These are phyloP conservation scores for Chlamydomonas sp. DNA, from an alignment of 139 green algal species.

Conservation along the genomic window DNA sequence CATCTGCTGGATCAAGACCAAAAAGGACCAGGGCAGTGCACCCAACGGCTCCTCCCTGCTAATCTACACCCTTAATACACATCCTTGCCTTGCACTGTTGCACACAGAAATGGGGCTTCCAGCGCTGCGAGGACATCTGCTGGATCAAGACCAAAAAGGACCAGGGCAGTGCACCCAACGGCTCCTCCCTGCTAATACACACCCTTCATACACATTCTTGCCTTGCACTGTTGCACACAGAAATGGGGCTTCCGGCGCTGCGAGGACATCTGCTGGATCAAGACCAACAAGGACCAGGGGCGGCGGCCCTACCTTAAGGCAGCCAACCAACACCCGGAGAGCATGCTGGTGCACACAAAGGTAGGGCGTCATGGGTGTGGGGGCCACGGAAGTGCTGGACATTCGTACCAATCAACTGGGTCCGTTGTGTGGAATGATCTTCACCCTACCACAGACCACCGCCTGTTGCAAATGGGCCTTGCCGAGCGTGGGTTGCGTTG, in stretches of 20 bases:
- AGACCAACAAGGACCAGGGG: conserved; percentile 70
- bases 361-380: conserved; percentile 27
- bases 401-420: too few species aligned
- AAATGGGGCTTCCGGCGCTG: conserved; percentile 87
- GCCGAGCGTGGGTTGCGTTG: too few species aligned
- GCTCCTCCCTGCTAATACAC: too few species aligned
- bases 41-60: too few species aligned
- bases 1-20: conserved; percentile 83
- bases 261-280: conserved; percentile 88
- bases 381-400: not conserved
- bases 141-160: conserved; percentile 75
- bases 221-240: not conserved
- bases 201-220: not conserved
- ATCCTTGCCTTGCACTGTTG: not conserved
- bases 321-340: conserved; percentile 68
- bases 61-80: too few species aligned
- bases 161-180: too few species aligned
- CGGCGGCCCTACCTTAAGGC: conserved; percentile 48
- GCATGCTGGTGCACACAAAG: conserved; percentile 85
- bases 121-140: conserved; percentile 85
- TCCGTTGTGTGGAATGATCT: too few species aligned
- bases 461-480: too few species aligned
- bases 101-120: conserved; percentile 74
- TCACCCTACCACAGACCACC: too few species aligned
- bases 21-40: too few species aligned